Percentiles rank a stretch among this genome's conserved stretches.
Evolutionary conservation across 805 yeast genomes (phyloP).

Genomic region (Candida xiaguanensis): DNA sequence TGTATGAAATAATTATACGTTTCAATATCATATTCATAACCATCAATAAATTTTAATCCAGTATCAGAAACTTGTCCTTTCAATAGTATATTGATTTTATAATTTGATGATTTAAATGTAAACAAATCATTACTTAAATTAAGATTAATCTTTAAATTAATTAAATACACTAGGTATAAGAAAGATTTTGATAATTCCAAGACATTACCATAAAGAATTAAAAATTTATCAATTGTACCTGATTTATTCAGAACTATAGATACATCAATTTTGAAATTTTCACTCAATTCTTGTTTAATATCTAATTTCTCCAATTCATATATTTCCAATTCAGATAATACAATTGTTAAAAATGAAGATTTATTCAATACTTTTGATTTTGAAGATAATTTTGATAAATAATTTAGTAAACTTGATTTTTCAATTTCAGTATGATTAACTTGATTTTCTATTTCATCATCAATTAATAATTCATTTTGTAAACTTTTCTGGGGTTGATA

Average conservation of each 20-base stretch:
- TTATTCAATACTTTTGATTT: not conserved
- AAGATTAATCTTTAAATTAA: conserved; percentile 25
- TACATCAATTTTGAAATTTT: conserved; percentile 20
- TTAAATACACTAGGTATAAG: conserved; percentile 22
- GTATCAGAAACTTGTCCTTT: not conserved
- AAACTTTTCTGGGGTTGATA: not conserved
- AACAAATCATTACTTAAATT: conserved; percentile 16
- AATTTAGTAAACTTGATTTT: conserved; percentile 8
- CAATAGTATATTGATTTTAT: conserved; percentile 15
- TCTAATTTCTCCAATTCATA: conserved; percentile 16
- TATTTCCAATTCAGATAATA: conserved; percentile 23
- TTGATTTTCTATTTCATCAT: not conserved
- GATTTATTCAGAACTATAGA: conserved; percentile 17
- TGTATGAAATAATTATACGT: conserved; percentile 8
- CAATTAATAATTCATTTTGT: conserved; percentile 1
- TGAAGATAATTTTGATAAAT: conserved; percentile 2
- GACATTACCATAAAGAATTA: conserved; percentile 26
- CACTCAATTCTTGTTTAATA: conserved; percentile 13
- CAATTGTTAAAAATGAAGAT: conserved; percentile 7
- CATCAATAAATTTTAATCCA: conserved; percentile 10
- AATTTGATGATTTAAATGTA: conserved; percentile 33
- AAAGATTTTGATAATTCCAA: conserved; percentile 20
- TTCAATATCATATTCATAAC: conserved; percentile 8
- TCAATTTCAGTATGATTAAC: conserved; percentile 3
- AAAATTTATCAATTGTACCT: conserved; percentile 28